Base-by-base conservation (phyloP, 257 asterid species). In the Orobanche coerulescens region DNA sequence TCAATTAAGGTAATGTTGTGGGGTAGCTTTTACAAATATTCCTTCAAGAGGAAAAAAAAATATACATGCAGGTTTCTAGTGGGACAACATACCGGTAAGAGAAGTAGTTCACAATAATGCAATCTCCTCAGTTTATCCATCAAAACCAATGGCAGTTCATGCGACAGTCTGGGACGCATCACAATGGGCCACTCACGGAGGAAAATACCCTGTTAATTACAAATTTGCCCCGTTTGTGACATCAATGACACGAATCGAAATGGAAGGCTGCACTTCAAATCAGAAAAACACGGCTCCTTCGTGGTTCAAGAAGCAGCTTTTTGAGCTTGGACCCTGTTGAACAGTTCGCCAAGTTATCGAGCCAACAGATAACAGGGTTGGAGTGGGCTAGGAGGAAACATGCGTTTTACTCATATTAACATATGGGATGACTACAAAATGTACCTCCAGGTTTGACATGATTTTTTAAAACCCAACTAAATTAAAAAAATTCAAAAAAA, bases 101-200 rank as follows among this genome's bases (percentile, higher is more conserved):
- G 82, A 86, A 61, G 84, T 86, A 5, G 47, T 78, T 13, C 86
- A 77, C 67, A 80, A 63, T 40, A 63, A 9, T 1, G 87, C 81
- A 0, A 82, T 77, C 3, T 69, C 84, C 16, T 57, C 83, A 0
- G 91, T 57, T 1, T 89, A 89, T 58, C 94, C 94, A 63, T 82
- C 94, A 15, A 86, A 84, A 79, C 81, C 96, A 15, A 89, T 89
- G 96, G 79, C 94, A 0, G 62, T 58, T 3, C 76, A 75, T 57
- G 28, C 79, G 6, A 89, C 95, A 34, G 79, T 86, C 10, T 89
- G 96, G 95, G 96, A 89, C 56, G 96, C 82, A 47, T 89, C 95
- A 34, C 67, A 84, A 66, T 89, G 96, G 96, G 96, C 95, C 1
- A 89, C 96, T 6, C 88, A 82, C 19, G 96, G 96, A 49, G 96